These are phyloP conservation scores for Alternaria gaisen DNA, from an alignment of 2,329 filamentous ascomycete species.

Conservation along the genomic window DNA sequence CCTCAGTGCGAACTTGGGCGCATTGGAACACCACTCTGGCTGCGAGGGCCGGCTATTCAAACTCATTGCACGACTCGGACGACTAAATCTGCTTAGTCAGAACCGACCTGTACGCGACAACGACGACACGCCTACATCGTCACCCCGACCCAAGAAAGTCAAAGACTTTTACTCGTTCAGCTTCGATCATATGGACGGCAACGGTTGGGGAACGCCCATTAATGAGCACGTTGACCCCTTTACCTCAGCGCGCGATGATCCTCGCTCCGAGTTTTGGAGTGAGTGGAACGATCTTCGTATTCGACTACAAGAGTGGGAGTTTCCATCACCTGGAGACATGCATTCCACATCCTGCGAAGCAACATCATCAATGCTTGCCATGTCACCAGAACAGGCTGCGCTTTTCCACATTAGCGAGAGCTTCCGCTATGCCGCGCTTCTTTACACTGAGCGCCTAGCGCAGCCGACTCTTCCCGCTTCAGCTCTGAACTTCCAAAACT, in stretches of 20 bases:
- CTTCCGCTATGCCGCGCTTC: constrained; percentile 86
- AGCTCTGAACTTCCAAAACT: constrained; percentile 80
- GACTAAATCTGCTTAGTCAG: constrained; percentile 85
- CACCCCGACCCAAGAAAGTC: constrained; percentile 44
- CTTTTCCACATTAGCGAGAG: constrained; percentile 85
- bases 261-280: constrained; percentile 73
- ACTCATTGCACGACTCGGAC: constrained; percentile 81
- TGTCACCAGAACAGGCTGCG: constrained; percentile 70
- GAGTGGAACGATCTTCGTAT: constrained; percentile 85
- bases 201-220: constrained; percentile 70
- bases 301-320: constrained; percentile 82
- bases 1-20: constrained; percentile 72
- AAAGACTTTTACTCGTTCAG: constrained; percentile 63
- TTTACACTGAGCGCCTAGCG: constrained; percentile 89
- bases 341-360: constrained; percentile 37
- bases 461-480: constrained; percentile 76
- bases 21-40: constrained; percentile 84
- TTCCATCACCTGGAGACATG: constrained; percentile 53
- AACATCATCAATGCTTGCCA: constrained; percentile 32
- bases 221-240: constrained; percentile 54
- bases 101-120: constrained; percentile 58
- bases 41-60: constrained; percentile 89
- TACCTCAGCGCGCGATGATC: constrained; percentile 62
- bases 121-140: constrained; percentile 45
- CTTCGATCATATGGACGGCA: constrained; percentile 71